These are phyloP conservation scores for Mimosa pudica DNA, from an alignment of 306 rosid genomes.

Conservation along the genomic window DNA sequence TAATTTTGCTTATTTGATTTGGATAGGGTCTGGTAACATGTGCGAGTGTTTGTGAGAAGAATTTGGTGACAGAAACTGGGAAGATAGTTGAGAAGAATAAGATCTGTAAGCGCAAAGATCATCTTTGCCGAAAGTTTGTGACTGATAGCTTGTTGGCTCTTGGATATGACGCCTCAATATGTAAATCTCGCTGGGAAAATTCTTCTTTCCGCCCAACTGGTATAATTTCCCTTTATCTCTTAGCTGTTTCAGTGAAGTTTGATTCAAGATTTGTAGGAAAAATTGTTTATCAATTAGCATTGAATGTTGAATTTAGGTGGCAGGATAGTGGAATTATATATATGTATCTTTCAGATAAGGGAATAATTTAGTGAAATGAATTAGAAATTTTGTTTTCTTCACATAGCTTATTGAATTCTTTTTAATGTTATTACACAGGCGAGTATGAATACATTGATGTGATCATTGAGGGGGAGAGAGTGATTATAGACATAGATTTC, in stretches of 20 bases:
- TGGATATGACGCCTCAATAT: conserved; percentile 78
- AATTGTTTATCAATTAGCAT: background rate
- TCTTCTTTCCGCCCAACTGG: conserved; percentile 67
- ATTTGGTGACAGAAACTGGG: conserved; percentile 70
- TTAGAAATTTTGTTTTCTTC: background rate
- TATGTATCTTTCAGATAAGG: background rate
- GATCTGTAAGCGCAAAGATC: conserved; percentile 67
- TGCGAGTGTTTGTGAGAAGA: conserved; percentile 62
- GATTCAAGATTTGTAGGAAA: background rate
- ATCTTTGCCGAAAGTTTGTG: conserved; percentile 53
- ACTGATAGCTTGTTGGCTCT: conserved; percentile 55
- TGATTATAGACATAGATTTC: conserved; percentile 68
- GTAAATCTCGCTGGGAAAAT: conserved; percentile 94
- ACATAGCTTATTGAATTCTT: background rate
- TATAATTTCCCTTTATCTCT: conserved; percentile 28
- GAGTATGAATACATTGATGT: conserved; percentile 82
- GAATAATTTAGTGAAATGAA: background rate
- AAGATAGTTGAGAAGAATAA: conserved; percentile 81
- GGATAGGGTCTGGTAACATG: conserved; percentile 71
- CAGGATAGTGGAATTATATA: background rate
- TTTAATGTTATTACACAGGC: conserved; percentile 37
- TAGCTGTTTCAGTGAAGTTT: background rate
- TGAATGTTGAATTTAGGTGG: background rate
- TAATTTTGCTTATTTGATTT: background rate
- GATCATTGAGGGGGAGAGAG: conserved; percentile 50